Base-by-base conservation (phyloP, 495 filamentous ascomycete species). In the Pseudomonodictys pantanalensis region DNA sequence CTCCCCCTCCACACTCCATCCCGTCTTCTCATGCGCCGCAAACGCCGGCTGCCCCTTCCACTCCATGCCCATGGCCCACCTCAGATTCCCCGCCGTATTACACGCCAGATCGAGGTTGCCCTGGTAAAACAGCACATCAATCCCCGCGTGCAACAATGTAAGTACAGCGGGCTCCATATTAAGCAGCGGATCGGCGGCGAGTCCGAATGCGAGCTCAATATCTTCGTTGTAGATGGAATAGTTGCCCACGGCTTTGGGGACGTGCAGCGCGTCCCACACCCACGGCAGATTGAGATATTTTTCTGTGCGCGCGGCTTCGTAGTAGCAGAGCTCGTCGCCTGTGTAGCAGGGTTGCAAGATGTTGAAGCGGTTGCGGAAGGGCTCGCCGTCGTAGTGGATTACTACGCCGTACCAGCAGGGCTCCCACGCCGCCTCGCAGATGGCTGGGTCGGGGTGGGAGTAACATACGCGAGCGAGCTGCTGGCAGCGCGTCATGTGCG, bases 1-100 rank as follows among this genome's bases (percentile, higher is more conserved):
- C 61, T 55, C 20, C 2, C 43, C 49, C 9, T 44, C 55, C 26
- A 39, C 10, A 4, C 29, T 67, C 76, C 76, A 79, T 3, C 69
- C 67, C 28, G 62, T 46, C 47, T 77, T 57, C 1, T 39, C n/a
- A 62, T 73, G 70, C 1, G 75, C 69, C 0, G 68, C 52, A 64
- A 79, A 79, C 41, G 72, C 72, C 23, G 68, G 56, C 56, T 79
- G 75, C 12, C 76, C 76, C 28, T 75, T 77, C 76, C 76, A 79
- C 8, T 51, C 22, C 46, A 79, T 62, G 33, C 65, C 70, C 41
- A 69, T 65, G 5, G 74, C 68, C 76, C 76, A 77, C 0, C 71
- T 65, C 0, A 72, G 53, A 47, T 71, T 75, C 25, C 77, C 77
- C 2, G 75, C 76, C 1, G 77, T 78, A 48, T 79, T 79, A 44